A percentile compares a stretch with the other conserved stretches of the same genome.
Evolutionary conservation across 2,329 filamentous ascomycete species (phyloP).

Genomic region (Grosmannia penicillata): DNA sequence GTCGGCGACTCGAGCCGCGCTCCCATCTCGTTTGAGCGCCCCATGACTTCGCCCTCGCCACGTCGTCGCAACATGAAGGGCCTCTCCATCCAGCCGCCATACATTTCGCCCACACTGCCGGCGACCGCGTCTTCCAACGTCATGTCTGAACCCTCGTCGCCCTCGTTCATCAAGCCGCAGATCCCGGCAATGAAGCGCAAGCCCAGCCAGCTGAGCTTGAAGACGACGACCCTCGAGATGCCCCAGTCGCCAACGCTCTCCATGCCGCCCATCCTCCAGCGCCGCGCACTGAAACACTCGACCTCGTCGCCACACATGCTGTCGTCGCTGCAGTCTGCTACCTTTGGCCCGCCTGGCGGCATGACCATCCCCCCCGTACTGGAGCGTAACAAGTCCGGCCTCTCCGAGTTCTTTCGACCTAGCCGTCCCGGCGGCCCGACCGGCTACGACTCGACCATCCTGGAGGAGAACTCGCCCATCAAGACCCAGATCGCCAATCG

Average conservation of each 20-base stretch:
- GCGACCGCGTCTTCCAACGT: constrained; percentile 28
- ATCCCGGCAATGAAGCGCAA: constrained; percentile 59
- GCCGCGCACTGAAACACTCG: constrained; percentile 51
- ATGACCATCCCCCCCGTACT: constrained; percentile 49
- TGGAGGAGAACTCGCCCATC: constrained; percentile 43
- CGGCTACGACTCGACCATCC: constrained; percentile 27
- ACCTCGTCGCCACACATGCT: constrained; percentile 54
- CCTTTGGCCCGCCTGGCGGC: constrained; percentile 44
- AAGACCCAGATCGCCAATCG: constrained; percentile 47
- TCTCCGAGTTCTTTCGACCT: constrained; percentile 43
- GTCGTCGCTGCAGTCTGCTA: constrained; percentile 40
- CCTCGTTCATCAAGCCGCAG: constrained; percentile 66
- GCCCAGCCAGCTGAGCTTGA: constrained; percentile 64
- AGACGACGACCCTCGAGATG: constrained; percentile 46
- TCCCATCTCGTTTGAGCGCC: constrained; percentile 28
- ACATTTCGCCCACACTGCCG: constrained; percentile 29
- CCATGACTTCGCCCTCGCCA: constrained; percentile 54
- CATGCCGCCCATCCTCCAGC: constrained; percentile 40
- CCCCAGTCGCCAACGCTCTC: constrained; percentile 36
- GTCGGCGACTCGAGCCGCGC: constrained; percentile 13
- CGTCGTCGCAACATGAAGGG: constrained; percentile 76
- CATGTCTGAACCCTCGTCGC: constrained; percentile 53
- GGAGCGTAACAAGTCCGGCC: constrained; percentile 42
- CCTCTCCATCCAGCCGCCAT: constrained; percentile 58
- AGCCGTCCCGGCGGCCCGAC: constrained; percentile 23